Percentiles rank a stretch among this genome's conserved stretches.
These are phyloP conservation scores for Odonthalia washingtoniensis DNA, from an alignment of 31 red algal genomes.

Conservation along the genomic window DNA sequence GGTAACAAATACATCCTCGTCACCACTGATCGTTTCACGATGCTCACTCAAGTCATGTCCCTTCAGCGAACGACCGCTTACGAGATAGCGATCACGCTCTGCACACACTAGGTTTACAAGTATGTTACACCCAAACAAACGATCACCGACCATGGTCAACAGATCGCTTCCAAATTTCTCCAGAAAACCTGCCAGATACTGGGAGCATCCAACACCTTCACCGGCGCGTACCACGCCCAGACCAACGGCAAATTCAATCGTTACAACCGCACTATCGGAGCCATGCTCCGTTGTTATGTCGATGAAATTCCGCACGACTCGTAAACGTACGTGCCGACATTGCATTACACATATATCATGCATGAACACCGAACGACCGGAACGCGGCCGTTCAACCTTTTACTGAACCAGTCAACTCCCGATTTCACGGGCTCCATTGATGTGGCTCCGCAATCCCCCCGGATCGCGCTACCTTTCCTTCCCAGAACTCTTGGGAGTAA, in stretches of 20 bases:
- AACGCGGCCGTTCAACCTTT: no score
- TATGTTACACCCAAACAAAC: background rate
- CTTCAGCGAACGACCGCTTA: background rate
- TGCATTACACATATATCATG: no score
- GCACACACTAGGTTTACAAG: background rate
- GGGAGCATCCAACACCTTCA: background rate
- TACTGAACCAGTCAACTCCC: no score
- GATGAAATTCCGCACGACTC: no score
- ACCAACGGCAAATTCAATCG: constrained; percentile 25
- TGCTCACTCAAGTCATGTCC: background rate
- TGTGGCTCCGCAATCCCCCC: no score
- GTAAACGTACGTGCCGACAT: no score
- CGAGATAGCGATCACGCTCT: background rate
- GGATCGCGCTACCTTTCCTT: no score
- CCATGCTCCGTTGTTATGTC: constrained; percentile 8
- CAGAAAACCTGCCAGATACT: background rate
- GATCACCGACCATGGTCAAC: background rate
- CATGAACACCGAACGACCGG: no score
- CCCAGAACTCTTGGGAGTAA: no score
- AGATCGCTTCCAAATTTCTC: background rate
- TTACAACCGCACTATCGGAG: constrained; percentile 28
- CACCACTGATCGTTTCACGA: no score
- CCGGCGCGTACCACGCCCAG: constrained; percentile 28
- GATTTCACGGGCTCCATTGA: no score
- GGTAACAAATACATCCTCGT: no score